These are phyloP conservation scores for Fusarium proliferatum DNA, from an alignment of 2,329 filamentous ascomycete genomes.

Conservation along the genomic window DNA sequence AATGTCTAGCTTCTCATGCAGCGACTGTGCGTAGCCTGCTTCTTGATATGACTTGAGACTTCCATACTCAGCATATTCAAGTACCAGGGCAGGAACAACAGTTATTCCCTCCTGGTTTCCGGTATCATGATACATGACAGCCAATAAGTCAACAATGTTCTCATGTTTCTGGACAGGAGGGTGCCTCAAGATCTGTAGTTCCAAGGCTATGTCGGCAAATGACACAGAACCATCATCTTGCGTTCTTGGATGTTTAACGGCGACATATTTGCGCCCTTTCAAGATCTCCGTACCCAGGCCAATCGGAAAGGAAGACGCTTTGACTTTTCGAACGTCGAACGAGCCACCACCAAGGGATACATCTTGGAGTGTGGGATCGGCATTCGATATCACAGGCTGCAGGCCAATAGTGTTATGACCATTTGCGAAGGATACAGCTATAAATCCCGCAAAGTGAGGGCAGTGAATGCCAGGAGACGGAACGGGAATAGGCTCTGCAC, in stretches of 20 bases:
- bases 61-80: conserved; percentile 1
- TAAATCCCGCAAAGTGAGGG: conserved; percentile 10
- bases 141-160: background rate
- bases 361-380: background rate
- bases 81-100: background rate
- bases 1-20: background rate
- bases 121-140: conserved; percentile 1
- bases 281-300: background rate
- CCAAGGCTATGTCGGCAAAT: background rate
- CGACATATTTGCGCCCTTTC: background rate
- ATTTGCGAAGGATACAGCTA: background rate
- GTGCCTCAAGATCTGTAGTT: background rate
- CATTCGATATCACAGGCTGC: background rate
- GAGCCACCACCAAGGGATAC: conserved; percentile 4
- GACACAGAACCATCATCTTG: background rate
- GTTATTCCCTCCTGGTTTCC: background rate
- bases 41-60: conserved; percentile 5
- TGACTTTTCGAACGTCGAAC: conserved; percentile 5
- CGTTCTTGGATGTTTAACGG: background rate
- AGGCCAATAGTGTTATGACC: background rate
- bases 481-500: background rate
- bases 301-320: background rate
- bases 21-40: background rate
- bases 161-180: background rate
- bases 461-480: background rate